phyloP scores from a whole-genome alignment of 768 basidiomycete species.

The Panellus pusillus region DNA sequence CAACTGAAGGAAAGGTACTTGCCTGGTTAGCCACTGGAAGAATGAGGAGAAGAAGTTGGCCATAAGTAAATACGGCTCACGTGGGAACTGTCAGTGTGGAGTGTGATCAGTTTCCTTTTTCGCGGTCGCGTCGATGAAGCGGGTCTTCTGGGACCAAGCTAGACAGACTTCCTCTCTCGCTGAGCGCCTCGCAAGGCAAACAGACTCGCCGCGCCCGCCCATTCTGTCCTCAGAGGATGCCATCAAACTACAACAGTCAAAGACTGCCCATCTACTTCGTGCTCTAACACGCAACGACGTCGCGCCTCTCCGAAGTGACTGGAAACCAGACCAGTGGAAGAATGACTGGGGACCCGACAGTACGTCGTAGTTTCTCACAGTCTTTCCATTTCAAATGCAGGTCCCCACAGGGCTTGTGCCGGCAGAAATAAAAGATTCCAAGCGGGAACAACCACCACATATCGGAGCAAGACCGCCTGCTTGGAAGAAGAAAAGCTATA shows the following conservation, averaged over 20 bases:
- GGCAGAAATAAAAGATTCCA: not conserved
- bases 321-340: slow-evolving; percentile 20
- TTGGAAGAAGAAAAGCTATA: not conserved
- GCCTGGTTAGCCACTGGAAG: slow-evolving; percentile 50
- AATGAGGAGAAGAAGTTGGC: slow-evolving; percentile 41
- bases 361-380: not conserved
- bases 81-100: not conserved
- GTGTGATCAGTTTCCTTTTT: not conserved
- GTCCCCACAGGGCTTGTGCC: slow-evolving; percentile 4
- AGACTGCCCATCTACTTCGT: slow-evolving; percentile 7
- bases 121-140: slow-evolving; percentile 15
- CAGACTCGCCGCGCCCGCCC: not conserved
- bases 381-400: not conserved
- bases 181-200: slow-evolving; percentile 3
- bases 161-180: slow-evolving; percentile 1
- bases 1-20: slow-evolving; percentile 5
- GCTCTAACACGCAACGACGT: slow-evolving; percentile 5
- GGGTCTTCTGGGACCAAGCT: not conserved
- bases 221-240: slow-evolving; percentile 6
- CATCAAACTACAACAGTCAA: slow-evolving; percentile 6
- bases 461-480: not conserved
- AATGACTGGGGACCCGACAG: slow-evolving; percentile 21
- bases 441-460: slow-evolving; percentile 10
- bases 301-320: not conserved
- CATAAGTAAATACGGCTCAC: slow-evolving; percentile 27